A percentile compares a stretch with the other conserved stretches of the same genome.
phyloP scores from a whole-genome alignment of 805 yeast genomes.

The Hemisphaericaspora nanyangensis region DNA sequence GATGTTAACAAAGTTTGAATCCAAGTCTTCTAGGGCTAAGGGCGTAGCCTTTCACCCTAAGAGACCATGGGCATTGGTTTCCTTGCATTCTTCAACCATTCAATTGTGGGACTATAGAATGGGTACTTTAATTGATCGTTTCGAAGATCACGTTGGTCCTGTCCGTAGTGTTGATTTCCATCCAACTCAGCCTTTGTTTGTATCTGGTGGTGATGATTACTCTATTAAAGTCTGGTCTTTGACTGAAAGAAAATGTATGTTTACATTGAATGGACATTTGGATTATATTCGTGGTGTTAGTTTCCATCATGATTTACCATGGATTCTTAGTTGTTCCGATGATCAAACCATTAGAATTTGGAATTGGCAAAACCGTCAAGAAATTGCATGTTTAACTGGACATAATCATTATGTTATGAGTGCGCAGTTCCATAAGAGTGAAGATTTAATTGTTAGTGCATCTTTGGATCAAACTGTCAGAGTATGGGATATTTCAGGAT shows the following conservation, averaged over 20 bases:
- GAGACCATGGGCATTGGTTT: slow-evolving; percentile 94
- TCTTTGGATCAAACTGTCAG: slow-evolving; percentile 98
- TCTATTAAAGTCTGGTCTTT: slow-evolving; percentile 95
- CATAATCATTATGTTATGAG: slow-evolving; percentile 98
- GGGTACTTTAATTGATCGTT: slow-evolving; percentile 95
- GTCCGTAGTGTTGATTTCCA: slow-evolving; percentile 95
- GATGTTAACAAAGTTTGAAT: slow-evolving; percentile 80
- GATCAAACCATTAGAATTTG: slow-evolving; percentile 98
- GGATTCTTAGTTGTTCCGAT: slow-evolving; percentile 95
- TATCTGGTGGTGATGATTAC: slow-evolving; percentile 96
- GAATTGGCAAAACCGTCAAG: slow-evolving; percentile 99
- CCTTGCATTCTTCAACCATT: slow-evolving; percentile 95
- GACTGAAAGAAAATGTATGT: slow-evolving; percentile 84
- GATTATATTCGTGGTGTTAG: slow-evolving; percentile 93
- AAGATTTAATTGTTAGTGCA: slow-evolving; percentile 91
- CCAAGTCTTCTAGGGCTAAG: slow-evolving; percentile 96
- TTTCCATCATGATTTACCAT: slow-evolving; percentile 94
- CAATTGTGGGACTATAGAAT: slow-evolving; percentile 99
- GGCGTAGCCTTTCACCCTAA: slow-evolving; percentile 97
- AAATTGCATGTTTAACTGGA: slow-evolving; percentile 94
- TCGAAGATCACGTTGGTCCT: slow-evolving; percentile 98
- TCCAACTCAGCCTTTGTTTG: slow-evolving; percentile 96
- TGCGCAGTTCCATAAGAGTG: slow-evolving; percentile 95
- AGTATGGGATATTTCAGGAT: slow-evolving; percentile 96
- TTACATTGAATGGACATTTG: slow-evolving; percentile 88